Percentiles rank a stretch among this genome's conserved stretches.
Evolutionary conservation across 1,284 basidiomycete genomes (phyloP).

Genomic region (Kwoniella shivajii): DNA sequence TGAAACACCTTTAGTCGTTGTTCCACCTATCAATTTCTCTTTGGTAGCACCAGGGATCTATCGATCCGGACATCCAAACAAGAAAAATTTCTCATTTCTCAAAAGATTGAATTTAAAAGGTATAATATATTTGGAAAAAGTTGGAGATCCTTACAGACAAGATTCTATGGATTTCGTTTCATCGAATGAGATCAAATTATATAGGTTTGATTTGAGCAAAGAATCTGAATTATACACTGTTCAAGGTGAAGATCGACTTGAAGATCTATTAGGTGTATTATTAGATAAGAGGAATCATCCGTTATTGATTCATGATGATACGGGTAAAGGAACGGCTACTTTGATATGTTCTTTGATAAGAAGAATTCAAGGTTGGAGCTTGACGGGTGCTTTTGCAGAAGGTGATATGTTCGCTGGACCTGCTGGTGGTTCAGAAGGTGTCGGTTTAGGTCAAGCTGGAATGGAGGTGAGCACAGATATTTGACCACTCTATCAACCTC

Average conservation of each 20-base stretch:
- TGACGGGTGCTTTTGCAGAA: constrained; percentile 48
- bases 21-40: constrained; percentile 57
- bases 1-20: constrained; percentile 29
- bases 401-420: constrained; percentile 53
- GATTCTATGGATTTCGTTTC: constrained; percentile 45
- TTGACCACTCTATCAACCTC: no score
- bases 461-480: constrained; percentile 36
- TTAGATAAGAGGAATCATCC: constrained; percentile 48
- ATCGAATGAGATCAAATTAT: constrained; percentile 28
- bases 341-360: constrained; percentile 45
- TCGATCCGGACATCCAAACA: constrained; percentile 53
- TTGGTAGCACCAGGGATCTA: constrained; percentile 51
- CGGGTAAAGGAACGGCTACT: constrained; percentile 46
- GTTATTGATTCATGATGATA: constrained; percentile 50
- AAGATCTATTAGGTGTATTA: constrained; percentile 37
- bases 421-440: constrained; percentile 50
- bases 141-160: constrained; percentile 39
- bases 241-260: constrained; percentile 5
- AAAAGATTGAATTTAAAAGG: constrained; percentile 43
- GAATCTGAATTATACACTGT: constrained; percentile 23
- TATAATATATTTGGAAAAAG: constrained; percentile 44
- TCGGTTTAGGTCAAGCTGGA: constrained; percentile 46
- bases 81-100: constrained; percentile 52
- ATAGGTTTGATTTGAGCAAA: constrained; percentile 41
- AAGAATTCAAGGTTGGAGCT: constrained; percentile 46